Evolutionary conservation across 1,284 basidiomycete species (phyloP), one percentile per base, ranked within the genome.

Genomic region (Cystobasidiaceae sp.): DNA sequence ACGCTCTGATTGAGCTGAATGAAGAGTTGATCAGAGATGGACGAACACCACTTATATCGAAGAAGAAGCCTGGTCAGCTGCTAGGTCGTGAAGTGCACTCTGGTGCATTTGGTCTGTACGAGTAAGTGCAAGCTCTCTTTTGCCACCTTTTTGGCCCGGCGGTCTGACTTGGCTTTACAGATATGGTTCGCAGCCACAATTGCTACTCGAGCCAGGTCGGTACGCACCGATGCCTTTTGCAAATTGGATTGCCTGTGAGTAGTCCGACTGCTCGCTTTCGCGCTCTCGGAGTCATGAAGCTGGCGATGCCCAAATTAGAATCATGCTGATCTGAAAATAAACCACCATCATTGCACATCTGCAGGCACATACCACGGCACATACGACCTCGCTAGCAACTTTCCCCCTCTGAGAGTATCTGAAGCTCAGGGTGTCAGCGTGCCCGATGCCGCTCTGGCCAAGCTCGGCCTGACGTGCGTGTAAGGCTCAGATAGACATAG

Each of bases 381-480:
- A 25, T 64, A 54, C 43, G 51, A 64, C 25, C 61, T 64, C 15
- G 43, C 61, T 8, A 45, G 30, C 61, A 64, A 64, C 44, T 64
- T 64, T 32, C 61, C 61, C 13, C 61, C 61, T 0, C 6, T 64
- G 1, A 51, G 44, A 34, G 32, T 19, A 11, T n/a, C 33, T 23
- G 33, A 39, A 39, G 49, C 33, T n/a, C 23, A 49, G 19, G 51
- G 49, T 8, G 27, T 64, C 9, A 33, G 39, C 19, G 51, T 54
- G 6, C 61, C 61, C 11, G 45, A 64, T 44, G 25, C 45, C 41
- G 27, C 33, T 11, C 61, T 88, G 19, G 84, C 89, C 48, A 83
- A 85, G 71, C 88, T 88, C 74, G 87, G 87, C 63, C 77, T 89
- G 64, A 88, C 86, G n/a, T n/a, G n/a, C n/a, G n/a, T n/a, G n/a